These are phyloP conservation scores for Monosporascus sp. DNA, from an alignment of 2,329 filamentous ascomycete species.

Conservation along the genomic window DNA sequence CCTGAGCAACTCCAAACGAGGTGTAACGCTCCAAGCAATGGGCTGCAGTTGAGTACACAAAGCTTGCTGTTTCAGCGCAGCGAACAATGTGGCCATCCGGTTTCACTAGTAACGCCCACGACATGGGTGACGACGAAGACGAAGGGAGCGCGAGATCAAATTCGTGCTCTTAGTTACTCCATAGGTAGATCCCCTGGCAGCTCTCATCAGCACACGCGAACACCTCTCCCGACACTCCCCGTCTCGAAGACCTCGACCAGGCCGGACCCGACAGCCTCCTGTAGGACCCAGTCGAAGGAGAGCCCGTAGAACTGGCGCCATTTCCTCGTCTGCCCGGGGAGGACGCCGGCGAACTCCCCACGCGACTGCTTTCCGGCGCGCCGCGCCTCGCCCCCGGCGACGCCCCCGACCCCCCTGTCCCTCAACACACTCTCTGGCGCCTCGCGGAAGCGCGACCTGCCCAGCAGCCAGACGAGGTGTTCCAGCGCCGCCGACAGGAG, in stretches of 20 bases:
- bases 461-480: conserved; percentile 55
- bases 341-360: conserved; percentile 50
- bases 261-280: conserved; percentile 65
- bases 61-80: no score
- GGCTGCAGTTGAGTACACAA: no score
- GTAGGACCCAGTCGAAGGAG: conserved; percentile 65
- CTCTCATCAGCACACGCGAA: conserved; percentile 38
- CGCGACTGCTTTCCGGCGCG: conserved; percentile 42
- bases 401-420: conserved; percentile 67
- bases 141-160: no score
- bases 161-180: not conserved
- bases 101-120: no score
- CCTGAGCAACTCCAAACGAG: no score
- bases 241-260: conserved; percentile 71
- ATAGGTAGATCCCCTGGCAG: not conserved
- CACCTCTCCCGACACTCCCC: conserved; percentile 63
- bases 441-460: conserved; percentile 56
- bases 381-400: conserved; percentile 39
- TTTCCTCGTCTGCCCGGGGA: conserved; percentile 57
- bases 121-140: no score
- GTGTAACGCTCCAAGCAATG: no score
- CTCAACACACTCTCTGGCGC: conserved; percentile 55
- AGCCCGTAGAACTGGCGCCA: conserved; percentile 69
- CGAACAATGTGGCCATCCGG: no score
- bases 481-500: conserved; percentile 55